A percentile compares a stretch with the other conserved stretches of the same genome.
phyloP scores from a whole-genome alignment of 2,329 filamentous ascomycete genomes.

The Botrytis deweyae region DNA sequence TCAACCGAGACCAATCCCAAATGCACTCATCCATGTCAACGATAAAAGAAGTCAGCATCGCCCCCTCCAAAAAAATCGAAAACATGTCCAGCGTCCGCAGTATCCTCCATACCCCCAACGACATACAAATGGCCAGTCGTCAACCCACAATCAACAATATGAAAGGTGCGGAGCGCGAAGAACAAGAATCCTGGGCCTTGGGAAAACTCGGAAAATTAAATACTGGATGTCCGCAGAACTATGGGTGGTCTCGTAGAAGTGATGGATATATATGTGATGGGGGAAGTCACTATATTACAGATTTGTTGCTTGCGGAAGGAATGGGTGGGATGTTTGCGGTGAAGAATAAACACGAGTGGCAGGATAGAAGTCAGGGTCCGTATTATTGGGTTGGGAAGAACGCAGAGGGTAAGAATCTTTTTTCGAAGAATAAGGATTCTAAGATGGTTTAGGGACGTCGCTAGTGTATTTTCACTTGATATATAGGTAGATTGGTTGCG shows the following conservation, averaged over 20 bases:
- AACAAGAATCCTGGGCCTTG: conserved; percentile 30
- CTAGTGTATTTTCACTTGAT: accelerated
- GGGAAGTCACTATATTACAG: conserved; percentile 26
- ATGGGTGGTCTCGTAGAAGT: conserved; percentile 21
- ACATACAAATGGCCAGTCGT: conserved; percentile 26
- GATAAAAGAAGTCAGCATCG: background rate
- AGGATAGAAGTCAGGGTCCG: conserved; percentile 13
- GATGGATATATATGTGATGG: conserved; percentile 30
- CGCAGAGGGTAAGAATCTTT: conserved; percentile 5
- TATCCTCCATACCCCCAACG: background rate
- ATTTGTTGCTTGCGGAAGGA: conserved; percentile 29
- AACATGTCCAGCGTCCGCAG: background rate
- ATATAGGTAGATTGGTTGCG: background rate
- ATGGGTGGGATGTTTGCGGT: conserved; percentile 25
- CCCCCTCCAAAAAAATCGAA: background rate
- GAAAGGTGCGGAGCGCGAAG: conserved; percentile 9
- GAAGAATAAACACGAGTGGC: conserved; percentile 16
- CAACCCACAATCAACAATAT: conserved; percentile 25
- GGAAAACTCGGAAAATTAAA: conserved; percentile 16
- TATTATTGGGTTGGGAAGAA: conserved; percentile 11
- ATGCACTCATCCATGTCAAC: background rate
- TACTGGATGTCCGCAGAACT: conserved; percentile 22
- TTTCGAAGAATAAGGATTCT: background rate
- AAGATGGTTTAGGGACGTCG: background rate
- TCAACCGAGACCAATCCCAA: background rate